Evolutionary conservation across 176 grass and related monocot genomes (phyloP).

Genomic region (Hyparrhenia diplandra): DNA sequence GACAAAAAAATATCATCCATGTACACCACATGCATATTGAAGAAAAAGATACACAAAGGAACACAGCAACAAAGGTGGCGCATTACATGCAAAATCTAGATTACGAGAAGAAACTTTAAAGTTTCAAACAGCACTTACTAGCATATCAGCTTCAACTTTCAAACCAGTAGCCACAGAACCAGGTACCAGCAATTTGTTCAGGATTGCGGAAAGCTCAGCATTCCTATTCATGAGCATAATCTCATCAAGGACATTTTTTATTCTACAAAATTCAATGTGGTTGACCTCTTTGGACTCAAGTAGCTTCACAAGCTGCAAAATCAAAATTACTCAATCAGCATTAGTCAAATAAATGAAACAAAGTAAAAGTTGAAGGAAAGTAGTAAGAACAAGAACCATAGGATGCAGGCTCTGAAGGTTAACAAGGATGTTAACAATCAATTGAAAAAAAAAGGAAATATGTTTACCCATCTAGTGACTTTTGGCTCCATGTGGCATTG

Average conservation of each 20-base stretch:
- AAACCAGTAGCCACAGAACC: slow-evolving; percentile 72
- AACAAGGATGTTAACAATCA: background rate
- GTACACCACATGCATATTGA: background rate
- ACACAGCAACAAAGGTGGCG: background rate
- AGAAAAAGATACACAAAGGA: background rate
- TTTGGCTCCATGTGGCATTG: background rate
- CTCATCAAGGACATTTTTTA: slow-evolving; percentile 83
- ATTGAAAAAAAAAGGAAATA: background rate
- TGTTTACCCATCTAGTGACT: background rate
- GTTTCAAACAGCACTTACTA: slow-evolving; percentile 49
- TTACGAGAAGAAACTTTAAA: slow-evolving; percentile 2
- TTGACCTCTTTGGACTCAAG: slow-evolving; percentile 93
- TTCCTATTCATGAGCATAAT: slow-evolving; percentile 74
- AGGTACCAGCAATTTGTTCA: slow-evolving; percentile 61
- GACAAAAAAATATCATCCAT: background rate
- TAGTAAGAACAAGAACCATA: background rate
- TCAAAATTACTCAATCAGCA: slow-evolving; percentile 22
- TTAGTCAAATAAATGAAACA: slow-evolving; percentile 16
- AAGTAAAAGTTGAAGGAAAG: slow-evolving; percentile 3
- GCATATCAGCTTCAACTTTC: slow-evolving; percentile 69
- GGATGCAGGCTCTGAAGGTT: background rate
- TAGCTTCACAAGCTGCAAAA: slow-evolving; percentile 94
- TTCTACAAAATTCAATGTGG: slow-evolving; percentile 94
- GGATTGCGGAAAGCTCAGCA: slow-evolving; percentile 68
- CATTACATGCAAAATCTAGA: background rate